Conservation (phyloP, 371 early-diverging fungal species). For the Funneliformis caledonium region DNA sequence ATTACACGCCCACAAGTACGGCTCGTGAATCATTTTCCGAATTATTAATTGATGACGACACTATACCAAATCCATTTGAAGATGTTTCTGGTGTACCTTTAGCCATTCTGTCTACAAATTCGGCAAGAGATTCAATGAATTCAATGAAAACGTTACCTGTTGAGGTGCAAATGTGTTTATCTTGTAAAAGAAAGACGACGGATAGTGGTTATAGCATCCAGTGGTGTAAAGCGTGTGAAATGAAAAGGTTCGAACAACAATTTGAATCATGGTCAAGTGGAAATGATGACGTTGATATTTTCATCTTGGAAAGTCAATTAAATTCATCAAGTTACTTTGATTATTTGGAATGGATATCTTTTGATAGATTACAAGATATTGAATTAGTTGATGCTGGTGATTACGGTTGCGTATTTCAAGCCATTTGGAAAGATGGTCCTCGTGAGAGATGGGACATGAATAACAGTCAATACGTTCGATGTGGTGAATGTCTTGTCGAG, state of each 20-base stretch:
- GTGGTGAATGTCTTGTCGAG: neutral
- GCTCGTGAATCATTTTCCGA: neutral
- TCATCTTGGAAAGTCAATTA: slow-evolving; percentile 17
- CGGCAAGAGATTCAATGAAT: neutral
- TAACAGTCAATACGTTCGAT: neutral
- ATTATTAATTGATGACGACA: neutral
- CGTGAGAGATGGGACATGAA: slow-evolving; percentile 3
- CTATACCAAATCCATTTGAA: neutral
- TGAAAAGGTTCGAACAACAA: neutral
- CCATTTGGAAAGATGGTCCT: slow-evolving; percentile 22
- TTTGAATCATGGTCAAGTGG: slow-evolving; percentile 29
- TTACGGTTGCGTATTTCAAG: neutral
- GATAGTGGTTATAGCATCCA: slow-evolving; percentile 11
- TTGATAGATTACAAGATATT: neutral
- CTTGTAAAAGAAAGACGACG: neutral
- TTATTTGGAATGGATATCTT: slow-evolving; percentile 33
- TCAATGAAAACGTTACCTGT: neutral
- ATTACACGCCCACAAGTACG: neutral
- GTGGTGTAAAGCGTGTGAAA: slow-evolving; percentile 30
- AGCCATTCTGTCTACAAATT: neutral
- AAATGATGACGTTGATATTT: slow-evolving; percentile 21
- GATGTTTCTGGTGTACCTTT: neutral
- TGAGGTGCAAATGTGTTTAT: neutral
- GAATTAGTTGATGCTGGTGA: neutral
- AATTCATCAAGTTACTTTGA: neutral